Percentiles rank a stretch among this genome's conserved stretches.
Conservation (phyloP, 495 filamentous ascomycete species). For the Podospora comata region DNA sequence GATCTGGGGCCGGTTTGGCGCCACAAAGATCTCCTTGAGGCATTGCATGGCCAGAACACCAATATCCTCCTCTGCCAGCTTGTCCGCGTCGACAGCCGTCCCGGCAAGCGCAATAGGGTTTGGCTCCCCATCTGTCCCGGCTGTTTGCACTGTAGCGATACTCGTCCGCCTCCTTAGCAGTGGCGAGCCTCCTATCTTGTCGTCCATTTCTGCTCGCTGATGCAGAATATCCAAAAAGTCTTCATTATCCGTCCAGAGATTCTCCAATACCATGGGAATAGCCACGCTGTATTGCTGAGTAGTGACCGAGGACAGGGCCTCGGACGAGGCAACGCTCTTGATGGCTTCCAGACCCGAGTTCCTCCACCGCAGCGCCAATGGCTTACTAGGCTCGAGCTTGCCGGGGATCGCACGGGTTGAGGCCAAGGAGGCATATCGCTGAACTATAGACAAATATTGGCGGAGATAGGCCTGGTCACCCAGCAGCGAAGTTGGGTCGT, state of each 20-base stretch:
- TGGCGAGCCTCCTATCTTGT: constrained; percentile 60
- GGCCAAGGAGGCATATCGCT: constrained; percentile 73
- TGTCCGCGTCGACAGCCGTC: constrained; percentile 78
- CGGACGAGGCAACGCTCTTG: constrained; percentile 71
- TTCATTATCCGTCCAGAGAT: constrained; percentile 74
- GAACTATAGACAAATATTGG: constrained; percentile 78
- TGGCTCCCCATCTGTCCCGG: constrained; percentile 60
- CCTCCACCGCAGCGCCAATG: constrained; percentile 78
- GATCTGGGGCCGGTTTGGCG: constrained; percentile 72
- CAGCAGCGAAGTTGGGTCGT: constrained; percentile 71
- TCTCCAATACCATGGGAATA: constrained; percentile 78
- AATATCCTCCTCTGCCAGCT: constrained; percentile 81
- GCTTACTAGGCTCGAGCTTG: constrained; percentile 58
- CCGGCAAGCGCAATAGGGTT: constrained; percentile 69
- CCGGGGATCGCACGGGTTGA: constrained; percentile 49
- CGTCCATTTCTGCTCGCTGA: constrained; percentile 57
- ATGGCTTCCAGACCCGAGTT: constrained; percentile 77
- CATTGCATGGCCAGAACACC: constrained; percentile 76
- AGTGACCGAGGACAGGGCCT: constrained; percentile 68
- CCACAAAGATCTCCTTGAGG: constrained; percentile 73
- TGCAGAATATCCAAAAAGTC: constrained; percentile 62
- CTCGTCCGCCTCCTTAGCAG: constrained; percentile 65
- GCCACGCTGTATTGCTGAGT: constrained; percentile 70
- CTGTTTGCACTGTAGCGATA: constrained; percentile 70
- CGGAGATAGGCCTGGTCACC: constrained; percentile 76